Base-by-base conservation (phyloP, 2,329 filamentous ascomycete species). In the Bipolaris oryzae region DNA sequence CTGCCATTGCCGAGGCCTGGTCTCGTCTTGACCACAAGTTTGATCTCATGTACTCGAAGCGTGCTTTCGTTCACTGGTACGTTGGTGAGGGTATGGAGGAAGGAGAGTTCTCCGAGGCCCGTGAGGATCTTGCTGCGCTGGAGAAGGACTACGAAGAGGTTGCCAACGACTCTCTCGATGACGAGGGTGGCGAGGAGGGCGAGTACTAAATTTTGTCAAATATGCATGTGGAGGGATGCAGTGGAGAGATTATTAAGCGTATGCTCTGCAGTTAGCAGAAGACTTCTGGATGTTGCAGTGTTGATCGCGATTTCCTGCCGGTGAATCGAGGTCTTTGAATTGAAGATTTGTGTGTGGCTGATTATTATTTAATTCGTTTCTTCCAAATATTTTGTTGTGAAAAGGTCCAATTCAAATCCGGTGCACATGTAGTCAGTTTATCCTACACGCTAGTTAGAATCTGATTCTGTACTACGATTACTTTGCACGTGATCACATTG, bases 11-110 rank as follows among this genome's bases (percentile, higher is more conserved):
- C 58, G 87, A 90, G 78, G 87, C 88, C 50, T 90, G 87, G 87
- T 88, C 86, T 58, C 85, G 87, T 62, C 83, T 90, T 46, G 87
- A 89, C 78, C 81, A 88, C 83, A 90, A 90, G 81, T 90, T 90
- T 77, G 87, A 90, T 69, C 87, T 90, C 70, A 90, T 90, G 88
- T 89, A 90, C 83, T 87, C 84, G 80, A 90, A 90, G 84, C 87
- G 88, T 66, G 87, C 88, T 58, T 90, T 90, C 69, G 87, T 90
- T 43, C 87, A 90, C 80, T 90, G 88, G 88, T 90, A 90, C 67
- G 91, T 95, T 51, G 91, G 91, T 65, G 91, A 95, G 81, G 91
- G 91, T 80, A 95, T 95, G 91, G 91, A 95, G 81, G 91, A 95
- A 77, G 91, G 91, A 70, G 91, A 95, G 78, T 95, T 95, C 81